phyloP scores from a whole-genome alignment of 768 basidiomycete species.

The Mycena galopus region DNA sequence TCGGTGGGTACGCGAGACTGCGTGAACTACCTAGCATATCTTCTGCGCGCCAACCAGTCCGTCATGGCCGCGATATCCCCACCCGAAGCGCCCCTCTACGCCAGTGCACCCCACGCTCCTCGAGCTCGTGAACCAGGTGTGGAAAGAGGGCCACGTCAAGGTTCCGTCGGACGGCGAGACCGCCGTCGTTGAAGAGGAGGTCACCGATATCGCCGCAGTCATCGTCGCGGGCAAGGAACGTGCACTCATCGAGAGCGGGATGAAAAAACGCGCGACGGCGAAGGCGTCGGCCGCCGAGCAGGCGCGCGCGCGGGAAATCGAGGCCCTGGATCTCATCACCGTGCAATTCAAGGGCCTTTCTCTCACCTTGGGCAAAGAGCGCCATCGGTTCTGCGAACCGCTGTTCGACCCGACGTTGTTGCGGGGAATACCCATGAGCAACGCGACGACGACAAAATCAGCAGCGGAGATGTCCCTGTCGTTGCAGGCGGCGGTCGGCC shows the following conservation, averaged over 20 bases:
- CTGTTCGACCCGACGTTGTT: constrained; percentile 82
- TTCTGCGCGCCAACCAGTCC: constrained; percentile 77
- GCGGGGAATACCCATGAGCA: constrained; percentile 45
- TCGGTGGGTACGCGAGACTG: constrained; percentile 79
- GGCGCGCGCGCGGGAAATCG: constrained; percentile 85
- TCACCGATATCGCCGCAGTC: constrained; percentile 91
- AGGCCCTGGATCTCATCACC: constrained; percentile 85
- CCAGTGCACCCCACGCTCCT: constrained; percentile 67
- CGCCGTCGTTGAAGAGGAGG: constrained; percentile 76
- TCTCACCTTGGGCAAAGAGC: constrained; percentile 86
- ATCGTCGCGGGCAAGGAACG: constrained; percentile 93
- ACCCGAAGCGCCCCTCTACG: constrained; percentile 59
- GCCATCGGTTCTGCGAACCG: constrained; percentile 93
- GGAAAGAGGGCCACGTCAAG: constrained; percentile 74
- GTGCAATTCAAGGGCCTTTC: constrained; percentile 79
- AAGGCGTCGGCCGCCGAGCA: constrained; percentile 84
- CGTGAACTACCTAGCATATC: constrained; percentile 79
- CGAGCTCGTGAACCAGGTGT: constrained; percentile 75
- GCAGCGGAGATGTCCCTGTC: constrained; percentile 53
- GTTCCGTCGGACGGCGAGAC: constrained; percentile 84
- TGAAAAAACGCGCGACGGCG: constrained; percentile 80
- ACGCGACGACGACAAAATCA: constrained; percentile 40
- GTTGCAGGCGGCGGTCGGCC: constrained; percentile 77
- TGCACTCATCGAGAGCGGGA: constrained; percentile 87
- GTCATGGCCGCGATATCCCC: constrained; percentile 72